Conservation (phyloP, 371 early-diverging fungal genomes). For the Dentiscutata heterogama region DNA sequence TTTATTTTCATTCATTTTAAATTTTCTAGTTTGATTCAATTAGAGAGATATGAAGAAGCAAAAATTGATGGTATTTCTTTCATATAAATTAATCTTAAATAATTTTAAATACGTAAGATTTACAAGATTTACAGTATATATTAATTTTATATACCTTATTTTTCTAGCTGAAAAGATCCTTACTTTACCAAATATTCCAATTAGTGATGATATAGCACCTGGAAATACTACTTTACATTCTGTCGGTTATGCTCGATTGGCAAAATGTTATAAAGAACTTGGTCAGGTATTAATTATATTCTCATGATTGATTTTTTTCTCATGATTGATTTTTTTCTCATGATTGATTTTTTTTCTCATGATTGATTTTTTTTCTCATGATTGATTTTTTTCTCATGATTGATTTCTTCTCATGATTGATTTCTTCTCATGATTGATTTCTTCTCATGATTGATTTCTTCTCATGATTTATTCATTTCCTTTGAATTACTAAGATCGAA, state of each 20-base stretch:
- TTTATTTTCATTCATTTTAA: not conserved
- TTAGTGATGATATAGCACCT: conserved; percentile 22
- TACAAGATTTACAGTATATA: too few species aligned
- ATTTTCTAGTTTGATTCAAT: conserved; percentile 27
- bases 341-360: too few species aligned
- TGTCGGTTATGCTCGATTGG: conserved; percentile 36
- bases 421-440: too few species aligned
- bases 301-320: too few species aligned
- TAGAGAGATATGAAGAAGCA: conserved; percentile 33
- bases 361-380: too few species aligned
- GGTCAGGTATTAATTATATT: conserved; percentile 2
- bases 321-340: too few species aligned
- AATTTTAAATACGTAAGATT: too few species aligned
- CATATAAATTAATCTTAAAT: too few species aligned
- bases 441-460: not conserved
- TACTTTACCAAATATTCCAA: conserved; percentile 19
- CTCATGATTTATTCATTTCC: not conserved
- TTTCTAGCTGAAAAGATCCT: conserved; percentile 12
- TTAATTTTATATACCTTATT: not conserved
- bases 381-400: too few species aligned
- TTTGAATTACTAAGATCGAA: not conserved
- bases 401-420: too few species aligned
- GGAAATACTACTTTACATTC: conserved; percentile 38
- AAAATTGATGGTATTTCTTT: conserved; percentile 22
- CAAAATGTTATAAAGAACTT: conserved; percentile 44